Evolutionary conservation across 441 rosid genomes (phyloP), one percentile per base, ranked within the genome.

Genomic region (Codiaeum variegatum): DNA sequence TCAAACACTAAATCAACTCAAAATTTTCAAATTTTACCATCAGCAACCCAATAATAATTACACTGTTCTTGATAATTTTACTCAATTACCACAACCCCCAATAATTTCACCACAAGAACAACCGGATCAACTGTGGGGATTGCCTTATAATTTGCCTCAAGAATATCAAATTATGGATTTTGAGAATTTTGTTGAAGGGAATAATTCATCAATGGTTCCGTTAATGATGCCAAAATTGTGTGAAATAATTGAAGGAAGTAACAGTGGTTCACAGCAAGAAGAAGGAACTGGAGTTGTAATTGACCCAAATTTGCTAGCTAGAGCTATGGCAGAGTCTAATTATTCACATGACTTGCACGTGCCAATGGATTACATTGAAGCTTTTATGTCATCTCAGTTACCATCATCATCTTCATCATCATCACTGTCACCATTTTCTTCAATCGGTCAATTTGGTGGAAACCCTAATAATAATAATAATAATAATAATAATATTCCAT

Each of bases 321-420:
- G 72, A 55, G 74, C 79, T 49, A 31, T 75, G 76, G 40, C 44
- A 9, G 76, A 66, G 46, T 34, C 69, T 28, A 66, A 71, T 73
- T 66, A 72, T 73, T 67, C 79, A 61, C 81, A 72, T 64, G 83
- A 77, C 51, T 74, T 56, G 59, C 80, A 78, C 54, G 58, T 78
- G 76, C 65, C 75, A 32, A 79, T 83, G 82, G 94, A 83, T 52
- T 87, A 82, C 83, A 81, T 85, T 65, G 88, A 91, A 74, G 79
- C 87, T 67, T 83, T 91, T 75, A 78, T 86, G 66, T 79, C 89
- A 66, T 81, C 81, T 0, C 44, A 40, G 44, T 42, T 77, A 21
- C 83, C 77, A 24, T 49, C 80, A 12, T 76, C 81, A 4, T 83
- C 85, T 0, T 77, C 85, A 1, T 81, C 85, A 23, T 83, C 91